Evolutionary conservation across 192 early-diverging fungal species (phyloP).

Genomic region (Coemansia sp.): DNA sequence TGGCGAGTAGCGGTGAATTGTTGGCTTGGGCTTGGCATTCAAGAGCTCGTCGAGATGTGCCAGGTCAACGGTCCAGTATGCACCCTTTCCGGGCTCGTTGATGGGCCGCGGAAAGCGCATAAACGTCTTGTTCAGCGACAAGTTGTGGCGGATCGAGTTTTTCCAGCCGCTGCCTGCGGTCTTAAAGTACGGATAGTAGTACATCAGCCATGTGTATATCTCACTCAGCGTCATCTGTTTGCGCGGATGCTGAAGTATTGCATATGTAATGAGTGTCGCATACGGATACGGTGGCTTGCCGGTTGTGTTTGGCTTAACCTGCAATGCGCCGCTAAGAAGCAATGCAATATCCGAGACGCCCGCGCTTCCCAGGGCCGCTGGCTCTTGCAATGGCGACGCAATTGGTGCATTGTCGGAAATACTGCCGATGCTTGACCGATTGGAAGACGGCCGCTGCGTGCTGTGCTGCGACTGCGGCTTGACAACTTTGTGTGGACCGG

Average conservation of each 20-base stretch:
- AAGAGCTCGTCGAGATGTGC: conserved; percentile 37
- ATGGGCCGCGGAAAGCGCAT: conserved; percentile 73
- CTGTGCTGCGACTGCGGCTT: conserved; percentile 10
- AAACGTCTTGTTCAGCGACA: conserved; percentile 82
- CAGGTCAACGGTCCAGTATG: conserved; percentile 78
- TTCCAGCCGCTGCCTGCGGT: conserved; percentile 74
- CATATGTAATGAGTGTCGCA: conserved; percentile 78
- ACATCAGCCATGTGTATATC: conserved; percentile 79
- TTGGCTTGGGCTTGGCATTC: conserved; percentile 18
- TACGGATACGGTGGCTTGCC: conserved; percentile 83
- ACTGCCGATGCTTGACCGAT: conserved; percentile 5
- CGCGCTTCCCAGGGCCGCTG: not conserved
- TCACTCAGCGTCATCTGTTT: conserved; percentile 78
- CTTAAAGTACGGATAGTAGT: conserved; percentile 76
- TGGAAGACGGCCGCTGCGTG: conserved; percentile 10
- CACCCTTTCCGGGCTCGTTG: conserved; percentile 84
- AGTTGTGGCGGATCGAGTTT: conserved; percentile 89
- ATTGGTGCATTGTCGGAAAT: conserved; percentile 4
- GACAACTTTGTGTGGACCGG: not conserved
- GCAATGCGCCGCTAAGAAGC: conserved; percentile 47
- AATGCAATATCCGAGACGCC: conserved; percentile 42
- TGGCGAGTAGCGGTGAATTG: conserved; percentile 29
- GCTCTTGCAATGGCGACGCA: conserved; percentile 19
- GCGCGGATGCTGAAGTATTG: conserved; percentile 66
- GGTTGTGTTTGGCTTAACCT: conserved; percentile 37